phyloP scores from a whole-genome alignment of 164 flowering plant species.

The Nymphaea colorata region DNA sequence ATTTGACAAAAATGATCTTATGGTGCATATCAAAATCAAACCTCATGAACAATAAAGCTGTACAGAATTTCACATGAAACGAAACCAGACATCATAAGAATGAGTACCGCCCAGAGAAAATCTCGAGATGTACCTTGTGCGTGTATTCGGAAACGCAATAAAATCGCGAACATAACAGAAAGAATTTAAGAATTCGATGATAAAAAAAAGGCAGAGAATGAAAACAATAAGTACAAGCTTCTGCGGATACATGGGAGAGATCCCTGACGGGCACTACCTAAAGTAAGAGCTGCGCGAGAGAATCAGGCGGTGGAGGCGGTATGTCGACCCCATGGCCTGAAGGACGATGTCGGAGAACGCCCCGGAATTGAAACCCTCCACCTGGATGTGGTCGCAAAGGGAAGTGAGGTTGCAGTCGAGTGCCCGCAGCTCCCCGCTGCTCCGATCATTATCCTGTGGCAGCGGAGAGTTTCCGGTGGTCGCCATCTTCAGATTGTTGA shows the following conservation, averaged over 20 bases:
- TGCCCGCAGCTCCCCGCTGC: constrained; percentile 45
- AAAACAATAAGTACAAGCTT: background rate
- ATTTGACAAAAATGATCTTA: too few relatives aligned
- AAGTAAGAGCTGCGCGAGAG: constrained; percentile 96
- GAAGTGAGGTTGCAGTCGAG: constrained; percentile 71
- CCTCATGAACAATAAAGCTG: background rate
- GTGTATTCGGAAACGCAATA: background rate
- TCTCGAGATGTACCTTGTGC: background rate
- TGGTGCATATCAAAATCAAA: background rate
- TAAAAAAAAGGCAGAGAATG: background rate
- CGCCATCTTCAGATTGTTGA: constrained; percentile 13
- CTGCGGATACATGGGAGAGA: background rate
- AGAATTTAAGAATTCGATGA: background rate
- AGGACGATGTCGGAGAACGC: constrained; percentile 80
- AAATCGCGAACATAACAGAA: background rate
- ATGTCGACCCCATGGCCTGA: constrained; percentile 77
- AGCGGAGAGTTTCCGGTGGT: constrained; percentile 13
- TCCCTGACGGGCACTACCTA: constrained; percentile 30
- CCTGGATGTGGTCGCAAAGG: constrained; percentile 84
- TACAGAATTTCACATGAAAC: background rate
- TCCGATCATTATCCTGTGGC: constrained; percentile 46
- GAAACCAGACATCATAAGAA: background rate
- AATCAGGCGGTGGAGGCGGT: constrained; percentile 86
- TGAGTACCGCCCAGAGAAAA: background rate
- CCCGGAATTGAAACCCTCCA: constrained; percentile 79